Evolutionary conservation across 176 grass and related monocot genomes (phyloP).

Genomic region (Triticum aestivum): DNA sequence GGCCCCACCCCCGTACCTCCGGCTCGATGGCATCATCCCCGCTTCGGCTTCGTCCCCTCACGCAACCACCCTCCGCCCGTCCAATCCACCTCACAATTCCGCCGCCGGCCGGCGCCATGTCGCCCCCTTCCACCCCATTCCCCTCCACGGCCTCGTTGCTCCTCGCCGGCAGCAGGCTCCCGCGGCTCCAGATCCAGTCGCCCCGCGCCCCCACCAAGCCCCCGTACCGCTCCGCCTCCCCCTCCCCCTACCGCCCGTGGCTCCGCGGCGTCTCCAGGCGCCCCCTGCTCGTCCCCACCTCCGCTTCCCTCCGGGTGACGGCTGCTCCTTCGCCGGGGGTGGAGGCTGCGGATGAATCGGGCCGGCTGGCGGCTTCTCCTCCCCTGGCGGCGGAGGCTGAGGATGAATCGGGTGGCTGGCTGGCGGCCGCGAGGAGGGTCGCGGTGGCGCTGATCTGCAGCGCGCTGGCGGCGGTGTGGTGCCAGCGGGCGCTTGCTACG

Average conservation of each 20-base stretch:
- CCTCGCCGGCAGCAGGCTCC: constrained; percentile 30
- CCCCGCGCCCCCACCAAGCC: constrained; percentile 44
- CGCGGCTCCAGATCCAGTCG: constrained; percentile 45
- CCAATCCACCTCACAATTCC: neutral
- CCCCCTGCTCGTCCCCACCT: constrained; percentile 1
- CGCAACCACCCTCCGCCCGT: constrained; percentile 22
- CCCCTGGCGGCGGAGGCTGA: constrained; percentile 12
- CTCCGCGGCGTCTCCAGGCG: neutral
- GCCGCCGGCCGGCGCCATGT: constrained; percentile 24
- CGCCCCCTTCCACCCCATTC: neutral
- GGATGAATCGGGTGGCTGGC: neutral
- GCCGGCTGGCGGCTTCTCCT: constrained; percentile 6
- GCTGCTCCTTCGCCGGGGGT: neutral
- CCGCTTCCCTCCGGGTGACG: neutral
- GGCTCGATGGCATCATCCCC: constrained; percentile 12
- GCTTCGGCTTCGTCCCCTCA: neutral
- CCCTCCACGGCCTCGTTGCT: constrained; percentile 27
- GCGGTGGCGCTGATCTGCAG: constrained; percentile 26
- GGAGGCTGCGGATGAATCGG: constrained; percentile 7
- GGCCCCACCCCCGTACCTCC: neutral
- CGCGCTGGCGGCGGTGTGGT: constrained; percentile 32
- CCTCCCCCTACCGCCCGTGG: neutral
- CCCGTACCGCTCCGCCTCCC: constrained; percentile 16
- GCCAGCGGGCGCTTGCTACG: constrained; percentile 27
- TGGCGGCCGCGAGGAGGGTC: constrained; percentile 17